Percentiles rank a stretch among this genome's conserved stretches.
phyloP scores from a whole-genome alignment of 495 filamentous ascomycete genomes.

The Lichina pygmaea region DNA sequence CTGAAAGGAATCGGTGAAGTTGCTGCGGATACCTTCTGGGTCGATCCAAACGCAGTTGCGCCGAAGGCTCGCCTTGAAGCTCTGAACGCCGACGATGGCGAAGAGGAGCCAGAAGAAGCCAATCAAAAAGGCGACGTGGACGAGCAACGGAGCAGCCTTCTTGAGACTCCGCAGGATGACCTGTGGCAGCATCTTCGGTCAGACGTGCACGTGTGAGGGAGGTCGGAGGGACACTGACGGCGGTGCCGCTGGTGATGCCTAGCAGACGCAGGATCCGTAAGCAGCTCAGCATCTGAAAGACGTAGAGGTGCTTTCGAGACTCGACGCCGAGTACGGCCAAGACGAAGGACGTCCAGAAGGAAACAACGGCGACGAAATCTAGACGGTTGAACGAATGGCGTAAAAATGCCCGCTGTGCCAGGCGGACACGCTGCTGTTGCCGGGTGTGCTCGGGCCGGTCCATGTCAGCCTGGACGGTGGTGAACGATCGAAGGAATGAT shows the following conservation, averaged over 20 bases:
- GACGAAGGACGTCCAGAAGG: constrained; percentile 74
- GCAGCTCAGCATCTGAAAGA: constrained; percentile 92
- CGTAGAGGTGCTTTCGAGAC: constrained; percentile 38
- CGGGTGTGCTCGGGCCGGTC: constrained; percentile 33
- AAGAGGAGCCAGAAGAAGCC: constrained; percentile 98
- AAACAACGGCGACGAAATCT: constrained; percentile 88
- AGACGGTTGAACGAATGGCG: constrained; percentile 87
- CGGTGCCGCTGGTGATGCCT: constrained; percentile 70
- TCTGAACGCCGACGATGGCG: constrained; percentile 87
- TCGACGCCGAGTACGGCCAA: constrained; percentile 44
- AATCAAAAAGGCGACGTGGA: constrained; percentile 86
- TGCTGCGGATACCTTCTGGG: constrained; percentile 8
- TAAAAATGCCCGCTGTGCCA: constrained; percentile 79
- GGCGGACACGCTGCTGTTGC: constrained; percentile 55
- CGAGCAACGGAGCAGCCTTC: constrained; percentile 77
- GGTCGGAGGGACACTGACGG: constrained; percentile 19
- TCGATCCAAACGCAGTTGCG: constrained; percentile 74
- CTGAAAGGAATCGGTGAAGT: constrained; percentile 21
- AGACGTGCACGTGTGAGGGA: constrained; percentile 4
- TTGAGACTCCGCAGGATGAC: constrained; percentile 89
- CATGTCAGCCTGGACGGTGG: constrained; percentile 33
- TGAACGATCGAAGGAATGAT: constrained; percentile 65
- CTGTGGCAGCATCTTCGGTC: constrained; percentile 11
- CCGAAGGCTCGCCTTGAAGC: constrained; percentile 83
- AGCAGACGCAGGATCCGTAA: constrained; percentile 75